Base-by-base conservation (phyloP, 371 early-diverging fungal genomes). In the Actinomucor elegans region DNA sequence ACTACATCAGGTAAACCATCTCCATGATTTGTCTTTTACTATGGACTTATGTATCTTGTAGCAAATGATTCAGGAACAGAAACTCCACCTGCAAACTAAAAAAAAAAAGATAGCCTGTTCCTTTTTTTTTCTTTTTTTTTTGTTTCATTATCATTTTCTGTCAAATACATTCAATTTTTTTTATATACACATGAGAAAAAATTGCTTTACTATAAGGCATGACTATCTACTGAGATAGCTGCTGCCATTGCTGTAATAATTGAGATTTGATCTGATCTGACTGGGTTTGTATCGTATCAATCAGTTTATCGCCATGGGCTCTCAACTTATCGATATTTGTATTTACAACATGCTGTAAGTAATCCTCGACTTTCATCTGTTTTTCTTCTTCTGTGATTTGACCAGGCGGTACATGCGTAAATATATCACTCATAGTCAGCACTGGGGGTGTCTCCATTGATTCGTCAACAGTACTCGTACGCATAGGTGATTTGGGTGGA, bases 1-100 rank as follows among this genome's bases (percentile, higher is more conserved):
- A n/a, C n/a, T n/a, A 29, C 50, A 37, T 15, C 45, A 42, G 58
- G 52, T 52, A 56, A 35, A 9, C 34, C 12, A 28, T 23, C 1
- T 29, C 24, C 7, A 27, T 21, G 4, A 5, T 20, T 27, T 9
- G 14, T 33, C 8, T 26, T 23, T 0, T 14, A 24, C 29, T 18
- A 7, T n/a, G 20, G 5, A 38, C 15, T 32, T 21, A 42, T 50
- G 27, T 15, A 35, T 17, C 14, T 15, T 23, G 21, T 31, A 18
- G 33, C 41, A 11, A 32, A 31, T 14, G 31, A 32, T 32, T 32
- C 40, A 33, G 33, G 47, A 8, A 35, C 46, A 10, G 38, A 50
- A 40, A 50, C 51, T n/a, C 51, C 50, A 11, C 38, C 48, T 4
- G 10, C 51, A 50, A 40, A 50, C 36, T 50, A 50, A 31, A 21